Evolutionary conservation across 305 asterid genomes (phyloP).

Genomic region (Ruellia speciosa): DNA sequence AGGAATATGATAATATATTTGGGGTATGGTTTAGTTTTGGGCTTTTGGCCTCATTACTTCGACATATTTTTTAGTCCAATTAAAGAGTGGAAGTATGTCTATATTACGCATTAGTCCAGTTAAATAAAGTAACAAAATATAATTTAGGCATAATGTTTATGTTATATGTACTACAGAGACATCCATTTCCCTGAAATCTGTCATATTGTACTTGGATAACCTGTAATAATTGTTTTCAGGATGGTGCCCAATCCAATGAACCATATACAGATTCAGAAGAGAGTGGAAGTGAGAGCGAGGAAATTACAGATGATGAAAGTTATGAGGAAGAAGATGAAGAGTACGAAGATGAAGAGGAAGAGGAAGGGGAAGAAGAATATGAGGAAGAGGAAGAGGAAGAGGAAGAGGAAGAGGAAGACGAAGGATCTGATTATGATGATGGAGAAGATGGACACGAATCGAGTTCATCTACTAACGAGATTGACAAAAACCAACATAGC

Average conservation of each 20-base stretch:
- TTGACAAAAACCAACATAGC: not conserved
- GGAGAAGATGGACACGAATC: conserved; percentile 60
- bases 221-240: conserved; percentile 36
- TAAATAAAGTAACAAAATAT: too few relatives aligned
- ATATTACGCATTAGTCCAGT: too few relatives aligned
- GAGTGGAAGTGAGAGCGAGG: conserved; percentile 82
- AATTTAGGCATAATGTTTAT: too few relatives aligned
- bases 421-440: conserved; percentile 44
- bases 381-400: conserved; percentile 14
- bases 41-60: conserved; percentile 10
- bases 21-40: conserved; percentile 58
- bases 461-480: conserved; percentile 37
- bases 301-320: conserved; percentile 64
- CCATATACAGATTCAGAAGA: conserved; percentile 92
- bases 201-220: not conserved
- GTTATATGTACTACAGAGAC: too few relatives aligned
- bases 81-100: not conserved
- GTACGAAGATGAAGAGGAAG: conserved; percentile 36
- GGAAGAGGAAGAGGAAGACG: conserved; percentile 34
- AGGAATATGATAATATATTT: conserved; percentile 75
- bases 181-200: too few relatives aligned
- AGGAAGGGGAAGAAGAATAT: not conserved
- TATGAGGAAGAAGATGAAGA: conserved; percentile 43
- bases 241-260: conserved; percentile 64
- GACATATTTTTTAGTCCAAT: not conserved